Conservation (phyloP, 345 rosid genomes). For the Diplotaxis tenuifolia region DNA sequence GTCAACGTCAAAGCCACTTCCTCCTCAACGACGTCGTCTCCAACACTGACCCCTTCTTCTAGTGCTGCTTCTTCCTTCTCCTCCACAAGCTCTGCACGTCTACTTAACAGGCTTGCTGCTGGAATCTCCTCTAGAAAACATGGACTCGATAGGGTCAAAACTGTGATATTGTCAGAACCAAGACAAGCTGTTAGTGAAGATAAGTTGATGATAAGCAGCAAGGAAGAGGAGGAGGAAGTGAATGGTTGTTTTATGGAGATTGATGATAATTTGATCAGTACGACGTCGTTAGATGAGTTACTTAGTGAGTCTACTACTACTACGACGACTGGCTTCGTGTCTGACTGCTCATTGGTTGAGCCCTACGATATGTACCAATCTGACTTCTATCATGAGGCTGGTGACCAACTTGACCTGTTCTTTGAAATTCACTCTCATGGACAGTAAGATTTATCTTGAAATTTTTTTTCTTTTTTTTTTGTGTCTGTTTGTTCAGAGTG, state of each 20-base stretch:
- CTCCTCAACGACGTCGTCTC: conserved; percentile 20
- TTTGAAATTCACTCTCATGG: not conserved
- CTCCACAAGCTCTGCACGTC: conserved; percentile 5
- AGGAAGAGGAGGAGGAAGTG: conserved; percentile 1
- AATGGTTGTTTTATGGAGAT: conserved; percentile 24
- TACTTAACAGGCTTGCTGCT: conserved; percentile 36
- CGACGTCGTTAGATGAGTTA: not conserved
- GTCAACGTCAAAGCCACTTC: not conserved
- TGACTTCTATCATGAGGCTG: conserved; percentile 5
- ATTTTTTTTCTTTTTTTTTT: not conserved
- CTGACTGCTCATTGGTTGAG: not conserved
- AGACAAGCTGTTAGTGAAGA: conserved; percentile 6
- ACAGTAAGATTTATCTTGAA: not conserved
- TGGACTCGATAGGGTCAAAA: conserved; percentile 25
- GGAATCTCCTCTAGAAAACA: conserved; percentile 5
- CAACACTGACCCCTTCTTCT: conserved; percentile 2
- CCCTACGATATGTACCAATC: not conserved
- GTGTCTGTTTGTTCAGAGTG: not conserved
- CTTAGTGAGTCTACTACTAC: not conserved
- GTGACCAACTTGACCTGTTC: conserved; percentile 22
- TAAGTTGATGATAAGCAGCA: not conserved
- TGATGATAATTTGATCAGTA: conserved; percentile 4
- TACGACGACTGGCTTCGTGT: not conserved
- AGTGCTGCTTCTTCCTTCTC: not conserved
- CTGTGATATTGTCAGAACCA: conserved; percentile 23